These are phyloP conservation scores for Linnemannia hyalina DNA, from an alignment of 192 early-diverging fungal species.

Conservation along the genomic window DNA sequence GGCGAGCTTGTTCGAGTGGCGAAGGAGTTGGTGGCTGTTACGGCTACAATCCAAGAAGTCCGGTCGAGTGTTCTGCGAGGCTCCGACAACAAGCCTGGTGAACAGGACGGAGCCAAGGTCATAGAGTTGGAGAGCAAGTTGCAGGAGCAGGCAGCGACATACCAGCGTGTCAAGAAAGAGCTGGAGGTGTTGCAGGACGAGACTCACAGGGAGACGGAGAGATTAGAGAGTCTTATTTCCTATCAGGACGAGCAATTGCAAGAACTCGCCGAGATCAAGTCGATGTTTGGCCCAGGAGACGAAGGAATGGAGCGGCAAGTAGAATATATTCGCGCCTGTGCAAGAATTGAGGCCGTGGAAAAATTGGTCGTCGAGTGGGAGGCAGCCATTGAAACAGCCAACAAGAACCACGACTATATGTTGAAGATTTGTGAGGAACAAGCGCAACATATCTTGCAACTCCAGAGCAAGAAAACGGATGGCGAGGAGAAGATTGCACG, in stretches of 20 bases:
- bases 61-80: not conserved
- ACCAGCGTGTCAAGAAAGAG: not conserved
- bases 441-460: not conserved
- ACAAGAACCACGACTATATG: not conserved
- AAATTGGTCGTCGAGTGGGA: not conserved
- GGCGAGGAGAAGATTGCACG: constrained; percentile 9
- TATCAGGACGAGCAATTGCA: not conserved
- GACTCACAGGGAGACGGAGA: not conserved
- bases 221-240: not conserved
- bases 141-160: not conserved
- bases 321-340: constrained; percentile 3
- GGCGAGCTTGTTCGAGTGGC: not conserved
- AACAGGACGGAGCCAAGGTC: not conserved
- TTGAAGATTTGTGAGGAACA: constrained; percentile 12
- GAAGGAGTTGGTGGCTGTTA: not conserved
- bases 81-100: not conserved
- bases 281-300: not conserved
- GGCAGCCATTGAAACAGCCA: not conserved
- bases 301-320: not conserved
- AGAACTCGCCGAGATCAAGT: not conserved
- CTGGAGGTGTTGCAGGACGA: not conserved
- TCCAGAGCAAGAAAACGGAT: not conserved
- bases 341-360: constrained; percentile 11
- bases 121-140: not conserved
- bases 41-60: not conserved